Percentiles rank a stretch among this genome's conserved stretches.
Conservation (phyloP, 495 filamentous ascomycete genomes). For the Penicillium dipodomyicola region DNA sequence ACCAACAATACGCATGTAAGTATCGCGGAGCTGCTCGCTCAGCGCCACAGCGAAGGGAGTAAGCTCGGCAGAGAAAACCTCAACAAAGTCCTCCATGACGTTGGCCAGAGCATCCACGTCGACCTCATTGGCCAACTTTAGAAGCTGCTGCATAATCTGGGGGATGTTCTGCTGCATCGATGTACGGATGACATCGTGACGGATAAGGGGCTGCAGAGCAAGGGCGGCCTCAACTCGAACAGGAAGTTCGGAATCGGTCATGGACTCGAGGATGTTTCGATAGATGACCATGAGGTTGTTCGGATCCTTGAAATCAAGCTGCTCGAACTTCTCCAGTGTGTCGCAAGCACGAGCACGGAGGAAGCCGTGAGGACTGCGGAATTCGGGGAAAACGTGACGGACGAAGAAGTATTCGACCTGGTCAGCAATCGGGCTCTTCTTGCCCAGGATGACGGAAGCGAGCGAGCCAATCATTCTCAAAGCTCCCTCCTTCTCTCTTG, state of each 20-base stretch:
- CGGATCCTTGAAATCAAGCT: conserved; percentile 90
- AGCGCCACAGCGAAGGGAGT: conserved; percentile 98
- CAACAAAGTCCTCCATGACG: conserved; percentile 99
- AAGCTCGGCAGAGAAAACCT: conserved; percentile 92
- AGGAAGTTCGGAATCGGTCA: conserved; percentile 87
- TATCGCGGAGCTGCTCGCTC: conserved; percentile 94
- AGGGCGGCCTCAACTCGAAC: conserved; percentile 94
- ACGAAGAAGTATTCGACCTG: conserved; percentile 99
- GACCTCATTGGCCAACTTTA: conserved; percentile 94
- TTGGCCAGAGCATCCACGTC: conserved; percentile 94
- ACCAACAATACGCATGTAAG: conserved; percentile 88
- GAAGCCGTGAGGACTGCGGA: conserved; percentile 88
- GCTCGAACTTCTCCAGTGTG: conserved; percentile 95
- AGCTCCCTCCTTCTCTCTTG: conserved; percentile 94
- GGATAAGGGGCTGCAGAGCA: conserved; percentile 89
- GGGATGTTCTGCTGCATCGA: conserved; percentile 98
- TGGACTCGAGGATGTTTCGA: conserved; percentile 92
- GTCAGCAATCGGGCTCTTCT: conserved; percentile 95
- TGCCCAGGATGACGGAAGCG: conserved; percentile 88
- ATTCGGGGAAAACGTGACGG: conserved; percentile 96
- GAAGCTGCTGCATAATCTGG: conserved; percentile 98
- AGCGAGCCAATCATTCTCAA: conserved; percentile 96
- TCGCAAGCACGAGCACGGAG: conserved; percentile 94
- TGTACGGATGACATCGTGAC: conserved; percentile 87
- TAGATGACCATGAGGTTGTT: conserved; percentile 95